These are phyloP conservation scores for Leccinum rimulosum DNA, from an alignment of 768 basidiomycete species.

Conservation along the genomic window DNA sequence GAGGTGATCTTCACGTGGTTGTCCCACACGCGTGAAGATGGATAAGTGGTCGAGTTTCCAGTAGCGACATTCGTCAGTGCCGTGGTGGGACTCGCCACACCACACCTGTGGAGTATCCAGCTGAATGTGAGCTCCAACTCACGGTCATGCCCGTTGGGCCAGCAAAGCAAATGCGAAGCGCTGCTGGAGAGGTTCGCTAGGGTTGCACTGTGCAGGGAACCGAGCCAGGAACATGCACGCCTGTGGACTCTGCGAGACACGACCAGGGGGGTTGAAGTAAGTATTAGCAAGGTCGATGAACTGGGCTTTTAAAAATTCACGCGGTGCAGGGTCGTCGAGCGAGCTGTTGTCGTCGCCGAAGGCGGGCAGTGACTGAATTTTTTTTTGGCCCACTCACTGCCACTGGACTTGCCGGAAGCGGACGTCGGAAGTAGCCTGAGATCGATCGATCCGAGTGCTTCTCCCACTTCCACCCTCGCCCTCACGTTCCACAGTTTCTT, in stretches of 20 bases:
- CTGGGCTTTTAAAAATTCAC: slow-evolving; percentile 9
- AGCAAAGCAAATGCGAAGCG: slow-evolving; percentile 20
- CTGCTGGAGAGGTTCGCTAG: slow-evolving; percentile 27
- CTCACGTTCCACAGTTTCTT: too few species aligned
- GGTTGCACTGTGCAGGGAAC: slow-evolving; percentile 28
- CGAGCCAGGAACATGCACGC: slow-evolving; percentile 27
- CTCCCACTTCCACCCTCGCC: too few species aligned
- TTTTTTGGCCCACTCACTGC: too few species aligned
- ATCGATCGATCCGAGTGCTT: too few species aligned
- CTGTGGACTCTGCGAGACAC: slow-evolving; percentile 27
- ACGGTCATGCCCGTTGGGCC: slow-evolving; percentile 26
- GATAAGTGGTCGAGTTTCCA: too few species aligned
- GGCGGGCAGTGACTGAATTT: too few species aligned
- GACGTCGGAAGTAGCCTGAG: too few species aligned
- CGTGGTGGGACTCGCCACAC: slow-evolving; percentile 21
- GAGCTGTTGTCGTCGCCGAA: too few species aligned
- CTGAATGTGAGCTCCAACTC: slow-evolving; percentile 22
- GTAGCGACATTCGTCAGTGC: slow-evolving; percentile 18
- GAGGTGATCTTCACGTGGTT: slow-evolving; percentile 23
- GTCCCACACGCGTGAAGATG: too few species aligned
- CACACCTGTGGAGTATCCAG: slow-evolving; percentile 13
- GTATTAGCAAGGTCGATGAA: slow-evolving; percentile 14
- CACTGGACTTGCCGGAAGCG: too few species aligned
- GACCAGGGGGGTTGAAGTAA: slow-evolving; percentile 11
- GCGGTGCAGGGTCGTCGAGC: too few species aligned